Conservation (phyloP, 2,329 filamentous ascomycete genomes). For the Teratosphaeria nubilosa region DNA sequence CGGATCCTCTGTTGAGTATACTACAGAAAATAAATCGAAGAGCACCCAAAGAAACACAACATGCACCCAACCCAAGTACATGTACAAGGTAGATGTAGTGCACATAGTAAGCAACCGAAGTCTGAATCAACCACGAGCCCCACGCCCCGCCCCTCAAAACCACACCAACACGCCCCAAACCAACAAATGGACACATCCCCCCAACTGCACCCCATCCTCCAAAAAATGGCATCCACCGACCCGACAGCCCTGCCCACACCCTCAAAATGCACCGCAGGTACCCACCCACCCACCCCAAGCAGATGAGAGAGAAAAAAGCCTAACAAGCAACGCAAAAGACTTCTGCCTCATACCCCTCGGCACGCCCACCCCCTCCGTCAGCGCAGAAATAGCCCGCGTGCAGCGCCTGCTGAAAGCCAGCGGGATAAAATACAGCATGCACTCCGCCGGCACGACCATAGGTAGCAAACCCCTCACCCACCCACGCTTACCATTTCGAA, state of each 20-base stretch:
- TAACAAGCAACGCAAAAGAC: slow-evolving; percentile 44
- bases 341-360: slow-evolving; percentile 82
- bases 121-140: not conserved
- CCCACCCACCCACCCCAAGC: not conserved
- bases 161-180: not conserved
- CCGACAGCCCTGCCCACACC: slow-evolving; percentile 47
- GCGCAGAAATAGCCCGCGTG: slow-evolving; percentile 69
- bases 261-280: slow-evolving; percentile 57
- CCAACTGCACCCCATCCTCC: slow-evolving; percentile 18
- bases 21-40: too few species aligned
- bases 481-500: not conserved
- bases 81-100: not conserved
- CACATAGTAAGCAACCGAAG: not conserved
- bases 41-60: not conserved
- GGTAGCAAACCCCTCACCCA: slow-evolving; percentile 45
- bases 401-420: slow-evolving; percentile 75
- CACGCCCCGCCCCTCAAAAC: not conserved
- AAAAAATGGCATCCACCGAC: slow-evolving; percentile 20
- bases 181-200: slow-evolving; percentile 21
- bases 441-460: slow-evolving; percentile 86
- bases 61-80: not conserved
- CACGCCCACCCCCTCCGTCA: slow-evolving; percentile 41
- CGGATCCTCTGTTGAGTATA: too few species aligned
- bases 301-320: too few species aligned
- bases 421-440: slow-evolving; percentile 77